phyloP scores from a whole-genome alignment of 179 eudicot species.

The Beta corolliflora region DNA sequence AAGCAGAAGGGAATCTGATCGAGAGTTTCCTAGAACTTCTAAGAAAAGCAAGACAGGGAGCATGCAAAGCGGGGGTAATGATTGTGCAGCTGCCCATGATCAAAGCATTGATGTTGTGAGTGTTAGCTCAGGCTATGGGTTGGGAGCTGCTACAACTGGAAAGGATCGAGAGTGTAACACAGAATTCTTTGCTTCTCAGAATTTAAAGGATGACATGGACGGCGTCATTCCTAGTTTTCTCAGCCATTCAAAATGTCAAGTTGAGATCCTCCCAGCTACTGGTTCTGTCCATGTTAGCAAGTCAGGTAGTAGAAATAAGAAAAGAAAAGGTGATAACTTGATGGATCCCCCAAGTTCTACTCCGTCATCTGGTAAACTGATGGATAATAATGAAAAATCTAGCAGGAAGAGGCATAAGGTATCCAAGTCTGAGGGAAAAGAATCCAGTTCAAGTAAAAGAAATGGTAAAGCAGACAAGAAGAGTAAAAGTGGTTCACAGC shows the following conservation, averaged over 20 bases:
- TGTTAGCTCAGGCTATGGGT: slow-evolving; percentile 42
- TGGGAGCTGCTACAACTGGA: slow-evolving; percentile 38
- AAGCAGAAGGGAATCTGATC: slow-evolving; percentile 53
- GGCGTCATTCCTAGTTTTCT: slow-evolving; percentile 25
- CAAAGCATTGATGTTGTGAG: slow-evolving; percentile 44
- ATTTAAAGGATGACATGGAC: slow-evolving; percentile 35
- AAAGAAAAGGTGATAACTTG: slow-evolving; percentile 57
- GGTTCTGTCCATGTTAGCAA: slow-evolving; percentile 37
- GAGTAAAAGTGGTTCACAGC: slow-evolving; percentile 34
- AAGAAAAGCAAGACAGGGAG: slow-evolving; percentile 60
- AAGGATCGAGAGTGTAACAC: slow-evolving; percentile 41
- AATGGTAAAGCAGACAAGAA: slow-evolving; percentile 51
- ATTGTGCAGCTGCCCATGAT: slow-evolving; percentile 41
- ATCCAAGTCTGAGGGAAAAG: slow-evolving; percentile 64
- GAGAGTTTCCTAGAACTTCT: slow-evolving; percentile 51
- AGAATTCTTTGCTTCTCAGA: slow-evolving; percentile 41
- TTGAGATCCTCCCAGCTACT: slow-evolving; percentile 38
- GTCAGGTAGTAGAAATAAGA: slow-evolving; percentile 45
- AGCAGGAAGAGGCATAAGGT: slow-evolving; percentile 66
- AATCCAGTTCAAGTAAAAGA: slow-evolving; percentile 46
- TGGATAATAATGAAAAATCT: slow-evolving; percentile 46
- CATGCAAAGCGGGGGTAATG: slow-evolving; percentile 38
- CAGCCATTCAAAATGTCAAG: slow-evolving; percentile 34
- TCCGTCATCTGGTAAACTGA: slow-evolving; percentile 37
- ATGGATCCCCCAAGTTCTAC: slow-evolving; percentile 33